These are phyloP conservation scores for Eimeria maxima DNA, from an alignment of 169 alveolate species.

Conservation along the genomic window DNA sequence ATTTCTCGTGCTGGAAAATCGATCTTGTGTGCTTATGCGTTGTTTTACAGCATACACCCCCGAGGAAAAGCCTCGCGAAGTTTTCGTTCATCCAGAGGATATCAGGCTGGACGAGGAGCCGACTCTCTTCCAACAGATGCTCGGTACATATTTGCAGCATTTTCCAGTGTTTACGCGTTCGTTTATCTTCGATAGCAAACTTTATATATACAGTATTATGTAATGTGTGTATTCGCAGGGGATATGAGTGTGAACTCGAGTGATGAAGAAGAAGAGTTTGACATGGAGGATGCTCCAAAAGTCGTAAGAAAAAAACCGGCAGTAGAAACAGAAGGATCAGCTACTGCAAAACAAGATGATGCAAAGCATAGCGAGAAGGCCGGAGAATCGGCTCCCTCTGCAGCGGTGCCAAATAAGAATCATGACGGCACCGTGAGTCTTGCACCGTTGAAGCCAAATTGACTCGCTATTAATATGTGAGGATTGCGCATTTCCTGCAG, in stretches of 20 bases:
- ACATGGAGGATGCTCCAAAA: slow-evolving; percentile 71
- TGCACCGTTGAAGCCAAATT: background rate
- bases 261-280: slow-evolving; percentile 80
- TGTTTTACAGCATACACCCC: slow-evolving; percentile 75
- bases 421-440: background rate
- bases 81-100: slow-evolving; percentile 83
- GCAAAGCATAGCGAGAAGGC: slow-evolving; percentile 2
- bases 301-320: slow-evolving; percentile 69
- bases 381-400: slow-evolving; percentile 3
- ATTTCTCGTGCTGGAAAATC: background rate
- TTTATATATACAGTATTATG: background rate
- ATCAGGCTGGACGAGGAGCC: slow-evolving; percentile 82
- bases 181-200: background rate
- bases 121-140: slow-evolving; percentile 85
- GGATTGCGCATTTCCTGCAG: background rate
- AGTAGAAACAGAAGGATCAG: slow-evolving; percentile 44
- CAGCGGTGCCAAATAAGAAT: background rate
- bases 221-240: slow-evolving; percentile 38
- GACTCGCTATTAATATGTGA: background rate
- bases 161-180: background rate
- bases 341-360: slow-evolving; percentile 25
- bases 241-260: slow-evolving; percentile 76
- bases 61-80: slow-evolving; percentile 82
- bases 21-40: background rate
- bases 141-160: slow-evolving; percentile 57